Base-by-base conservation (phyloP, 129 eudicot genomes). In the Artemisia argyi region DNA sequence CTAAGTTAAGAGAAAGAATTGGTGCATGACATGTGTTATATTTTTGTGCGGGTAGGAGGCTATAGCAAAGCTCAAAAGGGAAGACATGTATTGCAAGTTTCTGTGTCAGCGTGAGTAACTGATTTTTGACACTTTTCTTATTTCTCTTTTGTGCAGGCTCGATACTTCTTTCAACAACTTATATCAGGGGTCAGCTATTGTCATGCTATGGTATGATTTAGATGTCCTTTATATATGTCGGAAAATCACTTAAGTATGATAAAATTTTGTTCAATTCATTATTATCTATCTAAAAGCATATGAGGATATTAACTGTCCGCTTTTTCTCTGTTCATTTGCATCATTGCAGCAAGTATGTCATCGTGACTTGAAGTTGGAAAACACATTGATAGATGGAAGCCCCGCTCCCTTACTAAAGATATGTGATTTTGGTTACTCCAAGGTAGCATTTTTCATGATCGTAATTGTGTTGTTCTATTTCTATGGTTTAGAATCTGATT, bases 371-470 rank as follows among this genome's bases (percentile, higher is more conserved):
- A 89, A 89, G 89, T 74, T 89, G 61, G 91, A 89, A 66, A 89
- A 89, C 79, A 86, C 96, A 7, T 76, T 89, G 65, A 71, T 89
- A 76, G 96, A 89, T 51, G 89, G 85, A 76, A 85, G 96, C 73
- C 87, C 81, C 32, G 96, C 96, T 73, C 96, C 96, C 47, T 73
- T 89, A 53, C 71, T 85, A 35, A 89, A 89, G 76, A 89, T 89
- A 76, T 89, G 96, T 46, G 96, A 89, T 79, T 89, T 89, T 77
- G 96, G 96, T 71, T 89, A 89, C 79, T 89, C 96, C 20, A 89
- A 89, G 96, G 91, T 88, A 81, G 1, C 20, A 14, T 69, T 68
- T 30, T 44, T 42, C 51, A 0, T 13, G 22, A 28, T 61, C 30
- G 28, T 3, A 26, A 53, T 11, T 30, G 13, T 18, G 6, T 66